phyloP scores from a whole-genome alignment of 257 asterid species.

The Striga asiatica region DNA sequence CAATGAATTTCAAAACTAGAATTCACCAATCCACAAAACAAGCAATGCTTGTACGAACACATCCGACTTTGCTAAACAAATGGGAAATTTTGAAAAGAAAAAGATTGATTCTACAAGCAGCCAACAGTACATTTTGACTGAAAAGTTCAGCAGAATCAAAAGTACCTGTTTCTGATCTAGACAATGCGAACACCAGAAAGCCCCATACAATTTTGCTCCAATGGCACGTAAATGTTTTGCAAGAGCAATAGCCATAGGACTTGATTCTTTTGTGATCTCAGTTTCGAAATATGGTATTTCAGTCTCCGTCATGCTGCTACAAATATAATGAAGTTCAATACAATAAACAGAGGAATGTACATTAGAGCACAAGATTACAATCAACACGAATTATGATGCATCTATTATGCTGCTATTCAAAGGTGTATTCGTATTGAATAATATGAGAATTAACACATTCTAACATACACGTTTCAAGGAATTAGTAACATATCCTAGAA shows the following conservation, averaged over 20 bases:
- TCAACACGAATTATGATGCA: slow-evolving; percentile 4
- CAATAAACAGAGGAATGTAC: background rate
- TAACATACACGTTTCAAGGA: too few species aligned
- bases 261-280: slow-evolving; percentile 52
- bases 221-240: slow-evolving; percentile 66
- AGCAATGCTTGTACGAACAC: background rate
- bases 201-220: slow-evolving; percentile 90
- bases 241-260: slow-evolving; percentile 74
- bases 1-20: background rate
- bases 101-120: background rate
- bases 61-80: background rate
- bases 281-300: slow-evolving; percentile 66
- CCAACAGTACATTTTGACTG: too few species aligned
- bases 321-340: slow-evolving; percentile 11
- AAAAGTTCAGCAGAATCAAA: slow-evolving; percentile 7
- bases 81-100: background rate
- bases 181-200: slow-evolving; percentile 99
- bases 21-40: background rate
- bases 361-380: slow-evolving; percentile 12
- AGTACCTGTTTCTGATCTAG: slow-evolving; percentile 83
- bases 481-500: too few species aligned
- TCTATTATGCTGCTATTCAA: slow-evolving; percentile 2
- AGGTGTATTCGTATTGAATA: background rate
- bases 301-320: slow-evolving; percentile 40
- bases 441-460: too few species aligned